Conservation (phyloP, 805 yeast species). For the Deakozyma indianensis region DNA sequence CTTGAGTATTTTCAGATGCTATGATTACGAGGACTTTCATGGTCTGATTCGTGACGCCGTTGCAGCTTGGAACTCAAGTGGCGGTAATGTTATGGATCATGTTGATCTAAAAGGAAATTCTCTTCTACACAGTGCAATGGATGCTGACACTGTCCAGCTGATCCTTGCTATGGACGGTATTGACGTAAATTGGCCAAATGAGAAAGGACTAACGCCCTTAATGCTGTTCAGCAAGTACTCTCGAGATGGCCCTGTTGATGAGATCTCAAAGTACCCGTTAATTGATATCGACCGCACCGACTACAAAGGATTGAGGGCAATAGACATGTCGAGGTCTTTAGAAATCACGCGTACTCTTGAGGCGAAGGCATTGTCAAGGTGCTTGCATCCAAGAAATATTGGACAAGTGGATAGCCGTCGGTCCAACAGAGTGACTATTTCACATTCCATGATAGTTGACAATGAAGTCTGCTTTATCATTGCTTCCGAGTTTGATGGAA, state of each 20-base stretch:
- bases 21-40: constrained; percentile 56
- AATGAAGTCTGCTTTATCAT: constrained; percentile 13
- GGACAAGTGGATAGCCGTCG: background rate
- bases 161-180: constrained; percentile 25
- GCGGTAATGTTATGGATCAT: constrained; percentile 38
- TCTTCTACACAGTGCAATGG: constrained; percentile 51
- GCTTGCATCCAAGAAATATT: background rate
- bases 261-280: constrained; percentile 33
- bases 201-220: constrained; percentile 49
- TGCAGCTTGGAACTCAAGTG: constrained; percentile 1
- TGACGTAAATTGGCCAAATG: constrained; percentile 46
- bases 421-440: constrained; percentile 1
- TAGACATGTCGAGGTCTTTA: constrained; percentile 19
- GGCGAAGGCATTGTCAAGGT: constrained; percentile 3
- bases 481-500: constrained; percentile 5
- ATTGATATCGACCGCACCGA: constrained; percentile 26
- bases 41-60: constrained; percentile 34
- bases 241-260: constrained; percentile 41
- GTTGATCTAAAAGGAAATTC: constrained; percentile 61
- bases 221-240: constrained; percentile 58
- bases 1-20: constrained; percentile 59
- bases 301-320: constrained; percentile 17
- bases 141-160: constrained; percentile 26
- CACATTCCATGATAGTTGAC: constrained; percentile 9
- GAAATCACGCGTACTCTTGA: constrained; percentile 14